A percentile compares a stretch with the other conserved stretches of the same genome.
These are phyloP conservation scores for Nigrospora oryzae DNA, from an alignment of 2,329 filamentous ascomycete species.

Conservation along the genomic window DNA sequence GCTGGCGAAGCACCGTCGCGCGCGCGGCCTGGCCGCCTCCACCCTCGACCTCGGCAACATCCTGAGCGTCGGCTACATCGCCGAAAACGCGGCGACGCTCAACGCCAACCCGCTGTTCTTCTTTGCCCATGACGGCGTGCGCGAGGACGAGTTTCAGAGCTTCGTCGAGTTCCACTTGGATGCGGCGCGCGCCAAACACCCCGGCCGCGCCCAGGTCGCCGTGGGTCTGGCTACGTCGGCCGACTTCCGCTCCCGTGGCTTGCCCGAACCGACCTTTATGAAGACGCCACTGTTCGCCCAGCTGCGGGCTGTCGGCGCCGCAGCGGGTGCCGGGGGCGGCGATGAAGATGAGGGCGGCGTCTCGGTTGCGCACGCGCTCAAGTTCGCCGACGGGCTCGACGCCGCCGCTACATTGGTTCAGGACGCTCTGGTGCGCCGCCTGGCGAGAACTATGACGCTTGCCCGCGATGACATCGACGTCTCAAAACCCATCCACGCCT, in stretches of 20 bases:
- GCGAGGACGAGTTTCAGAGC: conserved; percentile 12
- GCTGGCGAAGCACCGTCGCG: conserved; percentile 12
- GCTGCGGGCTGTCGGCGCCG: background rate
- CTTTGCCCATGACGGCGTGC: conserved; percentile 4
- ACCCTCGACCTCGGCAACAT: conserved; percentile 15
- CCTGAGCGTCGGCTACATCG: conserved; percentile 11
- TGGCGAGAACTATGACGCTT: conserved; percentile 23
- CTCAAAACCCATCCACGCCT: conserved; percentile 18
- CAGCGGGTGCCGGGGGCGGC: background rate
- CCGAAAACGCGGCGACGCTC: conserved; percentile 7
- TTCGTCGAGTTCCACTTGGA: conserved; percentile 1
- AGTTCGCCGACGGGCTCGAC: conserved; percentile 1
- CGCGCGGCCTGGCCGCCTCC: conserved; percentile 7
- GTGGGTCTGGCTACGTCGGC: background rate
- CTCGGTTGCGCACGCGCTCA: background rate
- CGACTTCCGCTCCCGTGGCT: background rate
- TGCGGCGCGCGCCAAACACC: background rate
- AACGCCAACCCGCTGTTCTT: conserved; percentile 11
- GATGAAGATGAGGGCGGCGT: background rate
- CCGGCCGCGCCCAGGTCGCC: background rate
- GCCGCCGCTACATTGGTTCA: conserved; percentile 9
- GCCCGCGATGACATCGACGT: conserved; percentile 18
- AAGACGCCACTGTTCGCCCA: conserved; percentile 1
- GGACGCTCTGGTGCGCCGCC: conserved; percentile 15
- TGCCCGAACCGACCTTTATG: conserved; percentile 1